A percentile compares a stretch with the other conserved stretches of the same genome.
Evolutionary conservation across 164 flowering plant genomes (phyloP).

Genomic region (Umbellularia californica): DNA sequence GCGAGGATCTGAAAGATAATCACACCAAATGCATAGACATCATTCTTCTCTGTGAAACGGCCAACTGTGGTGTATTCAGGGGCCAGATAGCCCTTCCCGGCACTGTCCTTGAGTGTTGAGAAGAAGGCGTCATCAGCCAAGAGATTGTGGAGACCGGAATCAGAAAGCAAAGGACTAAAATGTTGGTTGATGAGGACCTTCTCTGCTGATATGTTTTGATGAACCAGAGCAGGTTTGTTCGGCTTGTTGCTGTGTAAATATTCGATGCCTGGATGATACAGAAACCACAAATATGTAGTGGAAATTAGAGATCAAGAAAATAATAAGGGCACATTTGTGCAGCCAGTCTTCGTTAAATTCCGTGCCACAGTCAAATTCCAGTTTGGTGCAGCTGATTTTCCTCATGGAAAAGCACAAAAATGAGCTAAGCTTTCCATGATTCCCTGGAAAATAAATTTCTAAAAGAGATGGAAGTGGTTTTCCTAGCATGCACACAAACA

Average conservation of each 20-base stretch:
- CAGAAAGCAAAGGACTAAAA: conserved; percentile 64
- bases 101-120: conserved; percentile 80
- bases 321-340: too few species aligned
- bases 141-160: conserved; percentile 78
- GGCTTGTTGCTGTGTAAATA: conserved; percentile 58
- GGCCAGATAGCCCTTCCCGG: conserved; percentile 96
- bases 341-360: too few species aligned
- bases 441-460: too few species aligned
- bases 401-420: not conserved
- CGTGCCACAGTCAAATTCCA: too few species aligned
- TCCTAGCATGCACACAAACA: not conserved
- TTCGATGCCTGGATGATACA: conserved; percentile 51
- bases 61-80: conserved; percentile 92
- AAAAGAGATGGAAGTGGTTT: not conserved
- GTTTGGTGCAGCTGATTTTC: not conserved
- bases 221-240: conserved; percentile 58
- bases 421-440: too few species aligned
- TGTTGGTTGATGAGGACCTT: conserved; percentile 73
- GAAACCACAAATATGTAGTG: not conserved
- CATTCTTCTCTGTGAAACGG: conserved; percentile 83
- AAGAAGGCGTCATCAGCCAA: conserved; percentile 81
- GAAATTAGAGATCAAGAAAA: too few species aligned
- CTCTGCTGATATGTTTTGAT: conserved; percentile 85
- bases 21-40: conserved; percentile 89
- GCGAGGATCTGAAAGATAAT: conserved; percentile 67